Percentiles rank a stretch among this genome's conserved stretches.
These are phyloP conservation scores for Ogataea polymorpha DNA, from an alignment of 805 yeast species.

Conservation along the genomic window DNA sequence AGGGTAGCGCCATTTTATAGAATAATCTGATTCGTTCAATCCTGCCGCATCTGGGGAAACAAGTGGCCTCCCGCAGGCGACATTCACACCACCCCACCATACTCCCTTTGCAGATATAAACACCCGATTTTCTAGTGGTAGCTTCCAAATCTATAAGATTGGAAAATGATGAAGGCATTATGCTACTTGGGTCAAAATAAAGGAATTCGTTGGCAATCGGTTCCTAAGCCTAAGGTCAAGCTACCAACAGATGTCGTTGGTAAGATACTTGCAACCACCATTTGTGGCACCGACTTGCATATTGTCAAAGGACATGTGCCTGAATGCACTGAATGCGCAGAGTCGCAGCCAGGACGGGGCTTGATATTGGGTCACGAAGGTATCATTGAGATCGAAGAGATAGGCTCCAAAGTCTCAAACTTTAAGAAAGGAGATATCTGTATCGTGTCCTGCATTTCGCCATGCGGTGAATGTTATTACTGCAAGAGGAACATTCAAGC, in stretches of 20 bases:
- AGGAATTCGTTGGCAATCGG: slow-evolving; percentile 34
- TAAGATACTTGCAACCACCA: slow-evolving; percentile 54
- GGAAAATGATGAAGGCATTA: slow-evolving; percentile 44
- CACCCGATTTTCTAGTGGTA: too few species aligned
- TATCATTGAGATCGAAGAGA: slow-evolving; percentile 48
- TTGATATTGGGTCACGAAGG: slow-evolving; percentile 61
- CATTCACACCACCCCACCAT: too few species aligned
- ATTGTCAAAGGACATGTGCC: slow-evolving; percentile 61
- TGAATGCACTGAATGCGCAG: slow-evolving; percentile 40
- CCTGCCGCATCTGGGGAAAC: too few species aligned
- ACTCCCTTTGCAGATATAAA: too few species aligned
- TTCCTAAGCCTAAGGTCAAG: slow-evolving; percentile 42
- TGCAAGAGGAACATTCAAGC: slow-evolving; percentile 54
- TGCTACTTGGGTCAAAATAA: slow-evolving; percentile 43
- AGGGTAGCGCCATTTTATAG: too few species aligned
- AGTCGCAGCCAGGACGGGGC: slow-evolving; percentile 21
- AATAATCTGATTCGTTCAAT: too few species aligned
- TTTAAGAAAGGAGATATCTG: slow-evolving; percentile 58
- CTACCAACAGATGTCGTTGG: slow-evolving; percentile 55
- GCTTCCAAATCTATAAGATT: not conserved
- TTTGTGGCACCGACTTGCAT: slow-evolving; percentile 65
- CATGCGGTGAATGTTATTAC: slow-evolving; percentile 59
- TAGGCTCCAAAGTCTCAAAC: slow-evolving; percentile 46
- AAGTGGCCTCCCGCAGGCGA: too few species aligned
- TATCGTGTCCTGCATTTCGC: slow-evolving; percentile 62